These are phyloP conservation scores for Coffea humblotiana DNA, from an alignment of 305 asterid species.

Conservation along the genomic window DNA sequence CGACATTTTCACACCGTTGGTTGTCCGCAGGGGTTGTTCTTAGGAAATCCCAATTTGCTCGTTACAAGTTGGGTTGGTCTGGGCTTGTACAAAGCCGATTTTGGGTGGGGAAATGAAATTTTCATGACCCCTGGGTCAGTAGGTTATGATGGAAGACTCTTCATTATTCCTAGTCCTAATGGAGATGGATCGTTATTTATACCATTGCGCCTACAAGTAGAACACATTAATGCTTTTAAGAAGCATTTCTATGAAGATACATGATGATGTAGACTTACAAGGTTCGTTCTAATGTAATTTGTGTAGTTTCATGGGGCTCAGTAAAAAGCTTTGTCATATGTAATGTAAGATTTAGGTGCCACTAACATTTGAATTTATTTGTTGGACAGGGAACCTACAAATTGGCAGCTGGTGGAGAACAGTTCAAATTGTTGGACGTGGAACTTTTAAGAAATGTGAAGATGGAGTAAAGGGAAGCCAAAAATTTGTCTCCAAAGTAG, in stretches of 20 bases:
- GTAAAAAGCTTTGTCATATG: too few species aligned
- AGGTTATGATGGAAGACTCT: conserved; percentile 14
- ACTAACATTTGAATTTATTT: too few species aligned
- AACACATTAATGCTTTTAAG: conserved; percentile 20
- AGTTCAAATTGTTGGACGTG: too few species aligned
- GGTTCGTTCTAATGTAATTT: too few species aligned
- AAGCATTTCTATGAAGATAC: not conserved
- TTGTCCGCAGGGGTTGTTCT: conserved; percentile 19
- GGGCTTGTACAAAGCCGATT: conserved; percentile 6
- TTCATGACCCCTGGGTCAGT: conserved; percentile 15
- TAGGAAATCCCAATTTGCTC: conserved; percentile 27
- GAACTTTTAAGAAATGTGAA: too few species aligned
- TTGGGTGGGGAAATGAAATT: conserved; percentile 26
- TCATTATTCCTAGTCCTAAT: conserved; percentile 8
- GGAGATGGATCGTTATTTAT: conserved; percentile 25
- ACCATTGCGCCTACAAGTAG: conserved; percentile 20
- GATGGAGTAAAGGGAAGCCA: too few species aligned
- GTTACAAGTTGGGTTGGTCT: conserved; percentile 20
- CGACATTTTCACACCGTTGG: not conserved
- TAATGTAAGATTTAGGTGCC: too few species aligned
- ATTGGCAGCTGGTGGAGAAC: not conserved
- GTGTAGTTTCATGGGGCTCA: too few species aligned
- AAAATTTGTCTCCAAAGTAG: too few species aligned
- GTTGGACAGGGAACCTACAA: too few species aligned
- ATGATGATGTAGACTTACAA: too few species aligned